Evolutionary conservation across 805 yeast genomes (phyloP).

Genomic region (Starmerella floricola): DNA sequence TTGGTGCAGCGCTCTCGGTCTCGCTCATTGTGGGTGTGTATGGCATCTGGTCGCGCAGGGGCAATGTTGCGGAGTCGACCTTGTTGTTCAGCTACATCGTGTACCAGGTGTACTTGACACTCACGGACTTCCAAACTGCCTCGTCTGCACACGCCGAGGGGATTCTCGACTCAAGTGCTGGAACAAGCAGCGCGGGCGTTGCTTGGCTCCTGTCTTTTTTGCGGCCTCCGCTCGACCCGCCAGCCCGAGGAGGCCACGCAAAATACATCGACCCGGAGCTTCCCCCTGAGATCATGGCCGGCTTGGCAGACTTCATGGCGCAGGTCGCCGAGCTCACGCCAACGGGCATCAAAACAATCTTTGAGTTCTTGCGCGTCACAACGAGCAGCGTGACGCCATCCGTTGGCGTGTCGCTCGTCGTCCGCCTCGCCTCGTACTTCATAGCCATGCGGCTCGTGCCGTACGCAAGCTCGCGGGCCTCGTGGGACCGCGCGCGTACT

Average conservation of each 20-base stretch:
- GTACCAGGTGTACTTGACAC: slow-evolving; percentile 82
- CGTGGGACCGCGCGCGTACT: slow-evolving; percentile 1
- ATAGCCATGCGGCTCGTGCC: slow-evolving; percentile 94
- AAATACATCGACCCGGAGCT: slow-evolving; percentile 22
- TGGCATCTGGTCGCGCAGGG: slow-evolving; percentile 73
- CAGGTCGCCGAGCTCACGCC: slow-evolving; percentile 32
- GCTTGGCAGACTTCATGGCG: slow-evolving; percentile 29
- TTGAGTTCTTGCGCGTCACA: slow-evolving; percentile 38
- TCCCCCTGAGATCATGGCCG: slow-evolving; percentile 32
- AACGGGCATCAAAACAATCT: slow-evolving; percentile 31
- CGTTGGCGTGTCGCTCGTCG: slow-evolving; percentile 66
- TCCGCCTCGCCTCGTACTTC: slow-evolving; percentile 69
- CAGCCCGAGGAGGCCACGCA: neutral
- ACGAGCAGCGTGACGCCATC: slow-evolving; percentile 63
- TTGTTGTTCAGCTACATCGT: slow-evolving; percentile 81
- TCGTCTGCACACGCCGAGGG: neutral
- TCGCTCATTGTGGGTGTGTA: slow-evolving; percentile 62
- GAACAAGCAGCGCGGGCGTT: neutral
- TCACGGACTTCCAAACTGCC: slow-evolving; percentile 59
- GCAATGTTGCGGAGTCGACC: slow-evolving; percentile 84
- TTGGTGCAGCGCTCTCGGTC: slow-evolving; percentile 74
- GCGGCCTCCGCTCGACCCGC: neutral
- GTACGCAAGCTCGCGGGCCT: slow-evolving; percentile 32
- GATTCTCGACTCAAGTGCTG: neutral
- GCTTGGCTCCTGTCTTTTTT: neutral